These are phyloP conservation scores for Suhomyces bokatorum DNA, from an alignment of 1,139 yeast genomes.

Conservation along the genomic window DNA sequence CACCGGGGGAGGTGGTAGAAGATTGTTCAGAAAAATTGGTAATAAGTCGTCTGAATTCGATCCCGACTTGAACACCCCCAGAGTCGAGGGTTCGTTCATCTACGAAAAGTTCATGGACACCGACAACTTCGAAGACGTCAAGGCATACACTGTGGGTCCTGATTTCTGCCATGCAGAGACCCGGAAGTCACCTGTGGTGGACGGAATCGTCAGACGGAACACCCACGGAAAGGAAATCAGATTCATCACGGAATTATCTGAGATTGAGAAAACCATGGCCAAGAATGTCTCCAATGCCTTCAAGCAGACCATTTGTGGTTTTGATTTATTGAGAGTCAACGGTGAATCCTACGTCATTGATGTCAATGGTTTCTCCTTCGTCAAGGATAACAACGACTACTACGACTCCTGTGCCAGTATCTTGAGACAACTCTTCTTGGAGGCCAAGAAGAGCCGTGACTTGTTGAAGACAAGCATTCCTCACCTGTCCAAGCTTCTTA, in stretches of 20 bases:
- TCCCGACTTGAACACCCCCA: conserved; percentile 68
- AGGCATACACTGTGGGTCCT: conserved; percentile 95
- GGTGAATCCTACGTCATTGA: conserved; percentile 93
- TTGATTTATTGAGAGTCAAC: conserved; percentile 85
- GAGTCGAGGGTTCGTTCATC: conserved; percentile 88
- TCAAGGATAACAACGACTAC: conserved; percentile 84
- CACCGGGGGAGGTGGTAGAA: conserved; percentile 96
- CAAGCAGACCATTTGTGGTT: conserved; percentile 97
- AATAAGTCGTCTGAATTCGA: conserved; percentile 97
- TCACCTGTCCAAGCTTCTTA: conserved; percentile 35
- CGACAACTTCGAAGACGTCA: conserved; percentile 96
- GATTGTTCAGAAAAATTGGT: conserved; percentile 92
- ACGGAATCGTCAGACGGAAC: conserved; percentile 95
- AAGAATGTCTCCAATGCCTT: conserved; percentile 69
- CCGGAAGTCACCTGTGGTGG: conserved; percentile 97
- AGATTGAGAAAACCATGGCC: conserved; percentile 80
- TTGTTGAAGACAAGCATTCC: conserved; percentile 43
- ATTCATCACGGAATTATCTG: conserved; percentile 76
- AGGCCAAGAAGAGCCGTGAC: conserved; percentile 51
- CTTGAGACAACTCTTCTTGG: conserved; percentile 69
- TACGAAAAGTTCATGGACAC: conserved; percentile 98
- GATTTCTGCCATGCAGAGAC: conserved; percentile 96
- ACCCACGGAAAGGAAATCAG: conserved; percentile 97
- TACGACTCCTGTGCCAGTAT: conserved; percentile 84
- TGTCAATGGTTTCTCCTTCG: conserved; percentile 97